Evolutionary conservation across 208 protist species (phyloP), one percentile per base, ranked within the genome.

Genomic region (Acanthamoeba culbertsoni): DNA sequence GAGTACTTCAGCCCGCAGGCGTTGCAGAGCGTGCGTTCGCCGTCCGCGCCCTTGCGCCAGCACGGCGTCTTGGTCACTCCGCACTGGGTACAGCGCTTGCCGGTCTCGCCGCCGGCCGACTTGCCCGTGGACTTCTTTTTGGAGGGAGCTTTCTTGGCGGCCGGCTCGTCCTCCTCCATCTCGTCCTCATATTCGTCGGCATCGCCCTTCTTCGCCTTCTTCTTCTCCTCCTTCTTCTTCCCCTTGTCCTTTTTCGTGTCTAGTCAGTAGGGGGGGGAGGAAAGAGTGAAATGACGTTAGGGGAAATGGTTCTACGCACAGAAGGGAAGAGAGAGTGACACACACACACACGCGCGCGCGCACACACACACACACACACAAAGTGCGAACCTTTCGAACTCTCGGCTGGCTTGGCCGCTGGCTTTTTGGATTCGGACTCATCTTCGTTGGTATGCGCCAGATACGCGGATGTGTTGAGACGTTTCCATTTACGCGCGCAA

Each of bases 51-150:
- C 73, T 84, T 84, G 73, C 73, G 73, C 73, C 73, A 84, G 73
- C 73, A 84, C n/a, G 73, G 73, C 73, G 73, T 84, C 45, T 84
- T 84, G 43, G 73, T 84, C 43, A 45, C 73, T 26, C 73, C 73
- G 73, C 73, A 84, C 43, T 84, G 73, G 7, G 16, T 55, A 33
- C 73, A 84, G 37, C 73, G 73, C 73, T 84, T 84, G n/a, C 16
- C 40, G 40, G 28, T 37, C 10, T 20, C 14, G 59, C n/a, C 12
- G 28, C 16, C 28, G 59, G 12, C 59, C 59, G 59, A 26, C 4
- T 6, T 10, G 28, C 40, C 40, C n/a, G 10, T 37, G n/a, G 59
- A 20, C 14, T 1, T 33, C 2, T 10, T 45, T 35, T 37, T 14
- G 31, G 68, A 26, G 12, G 23, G 16, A 16, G 10, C 26, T 46